Base-by-base conservation (phyloP, 768 basidiomycete genomes). In the Mycena chlorophos region DNA sequence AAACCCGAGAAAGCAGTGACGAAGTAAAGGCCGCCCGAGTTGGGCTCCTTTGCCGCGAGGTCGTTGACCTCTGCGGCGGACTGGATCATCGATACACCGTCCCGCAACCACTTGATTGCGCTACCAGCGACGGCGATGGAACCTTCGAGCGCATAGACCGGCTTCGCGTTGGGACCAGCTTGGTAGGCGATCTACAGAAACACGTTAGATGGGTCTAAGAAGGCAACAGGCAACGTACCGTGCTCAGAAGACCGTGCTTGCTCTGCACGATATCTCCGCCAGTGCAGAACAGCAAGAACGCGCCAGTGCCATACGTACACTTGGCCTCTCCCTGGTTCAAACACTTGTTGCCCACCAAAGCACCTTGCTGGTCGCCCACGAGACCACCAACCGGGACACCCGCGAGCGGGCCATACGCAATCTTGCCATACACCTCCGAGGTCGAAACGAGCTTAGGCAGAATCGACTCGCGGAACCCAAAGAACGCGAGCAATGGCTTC, bases 361-460 rank as follows among this genome's bases (percentile, higher is more conserved):
- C 96, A 4, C 90, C 97, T 70, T 99, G 97, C 74, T 99, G 97
- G 68, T 99, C 97, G n/a, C 97, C 97, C 6, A 96, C 86, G 45
- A 98, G 83, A 20, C 96, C 96, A 31, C 87, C 94, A 51, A 99
- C 91, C 8, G 88, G 88, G 12, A 94, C 78, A 37, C 89, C 92
- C 61, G 78, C 75, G 58, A 93, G 75, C 2, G 85, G 65, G 2
- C 91, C 90, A 28, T 75, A 74, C 6, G 80, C 73, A 54, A 98
- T 81, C 23, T 82, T 73, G 37, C 95, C 97, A 71, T 96, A 98
- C 4, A 94, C 86, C 73, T 98, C 89, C 3, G 94, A 92, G 22
- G 94, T 91, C 12, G 91, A 94, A 27, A 93, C 91, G 56, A 99
- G 82, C 60, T 78, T 85, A 12, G 96, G 95, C 17, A 99, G 80